These are phyloP conservation scores for Talaromyces ruber DNA, from an alignment of 495 filamentous ascomycete genomes.

Conservation along the genomic window DNA sequence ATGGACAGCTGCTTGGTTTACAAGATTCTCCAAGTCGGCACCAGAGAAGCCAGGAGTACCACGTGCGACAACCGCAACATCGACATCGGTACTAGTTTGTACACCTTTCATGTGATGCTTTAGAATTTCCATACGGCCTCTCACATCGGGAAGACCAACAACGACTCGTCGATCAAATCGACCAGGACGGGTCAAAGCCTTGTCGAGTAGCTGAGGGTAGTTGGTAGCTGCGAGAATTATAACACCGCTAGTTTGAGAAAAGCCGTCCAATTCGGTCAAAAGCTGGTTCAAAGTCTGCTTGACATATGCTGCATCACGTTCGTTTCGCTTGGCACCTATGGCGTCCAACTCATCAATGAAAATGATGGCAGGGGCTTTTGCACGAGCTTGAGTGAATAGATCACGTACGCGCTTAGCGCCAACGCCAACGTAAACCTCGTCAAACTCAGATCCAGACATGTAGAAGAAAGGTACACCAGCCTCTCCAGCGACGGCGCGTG, in stretches of 20 bases:
- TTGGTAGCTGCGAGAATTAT: slow-evolving; percentile 96
- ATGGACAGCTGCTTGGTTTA: slow-evolving; percentile 91
- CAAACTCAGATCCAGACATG: slow-evolving; percentile 98
- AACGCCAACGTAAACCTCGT: slow-evolving; percentile 96
- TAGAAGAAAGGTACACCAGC: slow-evolving; percentile 98
- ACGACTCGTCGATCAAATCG: slow-evolving; percentile 88
- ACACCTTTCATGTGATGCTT: slow-evolving; percentile 87
- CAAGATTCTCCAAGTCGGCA: slow-evolving; percentile 89
- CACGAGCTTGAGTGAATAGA: slow-evolving; percentile 79
- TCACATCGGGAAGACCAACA: slow-evolving; percentile 90
- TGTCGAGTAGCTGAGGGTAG: slow-evolving; percentile 88
- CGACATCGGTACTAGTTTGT: slow-evolving; percentile 67
- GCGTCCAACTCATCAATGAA: slow-evolving; percentile 98
- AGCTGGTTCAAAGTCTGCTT: slow-evolving; percentile 97
- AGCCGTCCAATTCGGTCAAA: slow-evolving; percentile 95
- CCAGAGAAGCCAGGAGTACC: slow-evolving; percentile 90
- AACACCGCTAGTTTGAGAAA: slow-evolving; percentile 86
- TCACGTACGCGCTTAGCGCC: slow-evolving; percentile 97
- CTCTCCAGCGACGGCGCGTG: slow-evolving; percentile 92
- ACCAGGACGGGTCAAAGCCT: slow-evolving; percentile 87
- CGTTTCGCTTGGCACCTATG: slow-evolving; percentile 88
- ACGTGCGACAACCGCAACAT: slow-evolving; percentile 70
- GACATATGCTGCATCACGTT: slow-evolving; percentile 88
- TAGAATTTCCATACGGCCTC: slow-evolving; percentile 84
- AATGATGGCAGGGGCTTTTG: slow-evolving; percentile 89